These are phyloP conservation scores for Oryza officinalis DNA, from an alignment of 176 grass and related monocot species.

Conservation along the genomic window DNA sequence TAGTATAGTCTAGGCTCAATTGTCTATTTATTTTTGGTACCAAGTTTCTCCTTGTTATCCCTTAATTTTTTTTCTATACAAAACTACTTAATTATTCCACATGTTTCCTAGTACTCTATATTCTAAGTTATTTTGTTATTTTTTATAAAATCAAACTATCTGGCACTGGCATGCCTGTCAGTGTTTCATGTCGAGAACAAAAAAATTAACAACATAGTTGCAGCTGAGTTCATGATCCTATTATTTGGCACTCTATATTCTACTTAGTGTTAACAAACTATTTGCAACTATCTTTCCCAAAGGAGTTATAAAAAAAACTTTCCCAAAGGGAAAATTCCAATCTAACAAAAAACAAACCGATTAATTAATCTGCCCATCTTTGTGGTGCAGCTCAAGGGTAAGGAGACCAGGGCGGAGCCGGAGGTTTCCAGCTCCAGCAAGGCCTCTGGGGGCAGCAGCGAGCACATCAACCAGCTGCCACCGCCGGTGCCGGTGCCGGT, in stretches of 20 bases:
- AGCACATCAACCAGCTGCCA: background rate
- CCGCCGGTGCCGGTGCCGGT: background rate
- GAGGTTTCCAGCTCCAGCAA: background rate
- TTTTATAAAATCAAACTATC: background rate
- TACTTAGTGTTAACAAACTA: background rate
- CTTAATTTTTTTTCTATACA: background rate
- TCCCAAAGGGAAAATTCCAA: background rate
- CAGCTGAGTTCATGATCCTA: background rate
- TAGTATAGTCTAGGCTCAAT: no score
- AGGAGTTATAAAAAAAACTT: no score
- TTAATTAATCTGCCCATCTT: background rate
- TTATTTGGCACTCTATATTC: background rate
- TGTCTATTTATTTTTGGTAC: no score
- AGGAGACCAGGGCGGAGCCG: background rate
- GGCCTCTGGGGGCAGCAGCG: background rate
- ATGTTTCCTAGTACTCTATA: background rate
- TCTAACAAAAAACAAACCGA: background rate
- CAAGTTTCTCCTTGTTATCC: background rate
- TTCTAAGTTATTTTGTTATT: background rate
- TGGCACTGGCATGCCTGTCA: no score
- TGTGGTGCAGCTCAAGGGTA: background rate
- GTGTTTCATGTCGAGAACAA: no score
- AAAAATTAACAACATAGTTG: background rate
- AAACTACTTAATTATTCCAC: background rate
- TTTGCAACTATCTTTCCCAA: background rate